Evolutionary conservation across 257 asterid species (phyloP).

Genomic region (Primulina eburnea): DNA sequence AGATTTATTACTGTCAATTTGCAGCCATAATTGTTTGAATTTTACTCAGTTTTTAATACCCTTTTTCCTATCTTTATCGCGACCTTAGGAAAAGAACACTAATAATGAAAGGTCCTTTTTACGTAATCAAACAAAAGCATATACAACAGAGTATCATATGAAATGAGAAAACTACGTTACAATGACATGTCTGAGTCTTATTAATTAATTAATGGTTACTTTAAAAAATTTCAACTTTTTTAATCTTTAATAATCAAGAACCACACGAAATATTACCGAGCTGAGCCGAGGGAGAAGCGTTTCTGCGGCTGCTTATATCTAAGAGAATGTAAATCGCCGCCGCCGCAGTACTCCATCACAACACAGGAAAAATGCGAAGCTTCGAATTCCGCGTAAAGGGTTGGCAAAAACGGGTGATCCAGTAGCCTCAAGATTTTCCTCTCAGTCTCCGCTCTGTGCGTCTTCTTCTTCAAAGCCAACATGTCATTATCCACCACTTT

Average conservation of each 20-base stretch:
- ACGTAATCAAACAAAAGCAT: neutral
- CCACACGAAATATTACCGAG: slow-evolving; percentile 43
- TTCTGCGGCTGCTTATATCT: slow-evolving; percentile 67
- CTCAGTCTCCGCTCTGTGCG: slow-evolving; percentile 76
- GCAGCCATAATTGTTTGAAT: neutral
- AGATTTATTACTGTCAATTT: neutral
- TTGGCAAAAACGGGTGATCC: slow-evolving; percentile 86
- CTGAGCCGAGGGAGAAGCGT: slow-evolving; percentile 64
- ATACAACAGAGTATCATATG: neutral
- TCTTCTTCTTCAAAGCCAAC: slow-evolving; percentile 68
- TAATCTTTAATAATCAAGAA: too few species aligned
- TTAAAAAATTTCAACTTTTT: too few species aligned
- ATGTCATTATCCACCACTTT: slow-evolving; percentile 77
- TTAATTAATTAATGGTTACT: too few species aligned
- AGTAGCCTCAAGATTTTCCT: slow-evolving; percentile 64
- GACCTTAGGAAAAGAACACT: too few species aligned
- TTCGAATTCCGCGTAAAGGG: slow-evolving; percentile 69
- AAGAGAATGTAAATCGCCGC: slow-evolving; percentile 85
- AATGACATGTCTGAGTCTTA: neutral
- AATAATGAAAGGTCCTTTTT: neutral
- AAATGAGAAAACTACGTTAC: neutral
- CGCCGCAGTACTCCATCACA: slow-evolving; percentile 80
- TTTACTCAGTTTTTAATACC: neutral
- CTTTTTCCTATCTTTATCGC: too few species aligned
- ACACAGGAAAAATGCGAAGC: slow-evolving; percentile 73